These are phyloP conservation scores for Creolimax fragrantissima DNA, from an alignment of 78 protist species.

Conservation along the genomic window DNA sequence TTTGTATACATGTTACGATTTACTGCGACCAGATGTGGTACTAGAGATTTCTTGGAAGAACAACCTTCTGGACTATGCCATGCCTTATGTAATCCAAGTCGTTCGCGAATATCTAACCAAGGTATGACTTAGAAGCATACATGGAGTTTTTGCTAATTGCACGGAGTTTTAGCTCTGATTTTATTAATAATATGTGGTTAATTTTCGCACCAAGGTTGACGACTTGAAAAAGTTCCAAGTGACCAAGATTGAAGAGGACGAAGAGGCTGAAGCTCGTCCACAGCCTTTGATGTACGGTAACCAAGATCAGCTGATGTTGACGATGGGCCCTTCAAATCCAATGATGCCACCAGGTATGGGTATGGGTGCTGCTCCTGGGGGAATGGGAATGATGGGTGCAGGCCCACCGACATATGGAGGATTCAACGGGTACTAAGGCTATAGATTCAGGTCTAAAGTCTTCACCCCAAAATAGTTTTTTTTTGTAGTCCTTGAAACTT, in stretches of 20 bases:
- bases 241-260: constrained; percentile 10
- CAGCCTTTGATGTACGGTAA: constrained; percentile 17
- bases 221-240: constrained; percentile 7
- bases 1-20: constrained; percentile 92
- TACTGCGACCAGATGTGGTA: constrained; percentile 84
- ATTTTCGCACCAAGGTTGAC: not conserved
- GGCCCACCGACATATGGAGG: not conserved
- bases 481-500: too few species aligned
- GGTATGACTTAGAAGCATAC: not conserved
- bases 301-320: not conserved
- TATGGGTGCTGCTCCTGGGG: not conserved
- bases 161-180: not conserved
- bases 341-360: not conserved
- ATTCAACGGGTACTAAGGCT: not conserved
- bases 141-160: not conserved
- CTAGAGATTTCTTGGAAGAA: constrained; percentile 97
- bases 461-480: too few species aligned
- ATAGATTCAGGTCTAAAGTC: not conserved
- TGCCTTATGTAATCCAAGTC: constrained; percentile 95
- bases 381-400: not conserved
- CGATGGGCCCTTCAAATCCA: not conserved
- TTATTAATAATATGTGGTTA: not conserved
- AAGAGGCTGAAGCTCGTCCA: not conserved
- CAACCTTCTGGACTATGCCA: constrained; percentile 84
- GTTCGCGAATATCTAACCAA: constrained; percentile 30